Percentiles rank a stretch among this genome's conserved stretches.
Evolutionary conservation across 768 basidiomycete species (phyloP).

Genomic region (Clavaria fumosa): DNA sequence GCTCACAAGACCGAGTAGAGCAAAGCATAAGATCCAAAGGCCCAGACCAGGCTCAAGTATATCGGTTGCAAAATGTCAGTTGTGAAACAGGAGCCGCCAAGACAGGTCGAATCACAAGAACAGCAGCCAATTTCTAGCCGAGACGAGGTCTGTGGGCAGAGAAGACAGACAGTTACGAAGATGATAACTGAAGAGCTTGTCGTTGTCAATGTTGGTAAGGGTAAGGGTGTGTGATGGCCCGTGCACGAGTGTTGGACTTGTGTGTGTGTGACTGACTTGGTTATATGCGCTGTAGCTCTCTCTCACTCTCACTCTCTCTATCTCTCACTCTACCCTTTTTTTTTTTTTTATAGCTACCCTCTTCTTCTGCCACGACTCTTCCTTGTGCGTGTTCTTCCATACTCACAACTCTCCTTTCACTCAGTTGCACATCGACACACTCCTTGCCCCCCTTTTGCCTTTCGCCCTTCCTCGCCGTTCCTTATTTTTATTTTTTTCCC

Average conservation of each 20-base stretch:
- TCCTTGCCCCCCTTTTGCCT: slow-evolving; percentile 39
- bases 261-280: slow-evolving; percentile 17
- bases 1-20: too few relatives aligned
- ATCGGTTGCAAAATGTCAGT: too few relatives aligned
- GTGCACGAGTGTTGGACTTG: too few relatives aligned
- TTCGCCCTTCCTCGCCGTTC: slow-evolving; percentile 28
- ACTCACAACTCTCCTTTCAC: slow-evolving; percentile 32
- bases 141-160: too few relatives aligned
- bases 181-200: too few relatives aligned
- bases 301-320: slow-evolving; percentile 16
- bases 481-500: slow-evolving; percentile 32
- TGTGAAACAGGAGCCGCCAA: too few relatives aligned
- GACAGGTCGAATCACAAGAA: too few relatives aligned
- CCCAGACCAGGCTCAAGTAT: too few relatives aligned
- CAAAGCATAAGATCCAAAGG: too few relatives aligned
- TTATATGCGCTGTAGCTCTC: slow-evolving; percentile 10
- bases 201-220: slow-evolving; percentile 3
- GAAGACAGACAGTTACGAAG: too few relatives aligned
- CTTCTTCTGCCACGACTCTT: slow-evolving; percentile 10
- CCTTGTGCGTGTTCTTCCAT: slow-evolving; percentile 20
- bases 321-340: slow-evolving; percentile 11
- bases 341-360: slow-evolving; percentile 8
- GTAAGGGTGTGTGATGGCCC: too few relatives aligned
- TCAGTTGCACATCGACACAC: not conserved
- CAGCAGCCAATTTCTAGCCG: too few relatives aligned